Conservation (phyloP, 371 early-diverging fungal genomes). For the Actinomortierella wolfii region DNA sequence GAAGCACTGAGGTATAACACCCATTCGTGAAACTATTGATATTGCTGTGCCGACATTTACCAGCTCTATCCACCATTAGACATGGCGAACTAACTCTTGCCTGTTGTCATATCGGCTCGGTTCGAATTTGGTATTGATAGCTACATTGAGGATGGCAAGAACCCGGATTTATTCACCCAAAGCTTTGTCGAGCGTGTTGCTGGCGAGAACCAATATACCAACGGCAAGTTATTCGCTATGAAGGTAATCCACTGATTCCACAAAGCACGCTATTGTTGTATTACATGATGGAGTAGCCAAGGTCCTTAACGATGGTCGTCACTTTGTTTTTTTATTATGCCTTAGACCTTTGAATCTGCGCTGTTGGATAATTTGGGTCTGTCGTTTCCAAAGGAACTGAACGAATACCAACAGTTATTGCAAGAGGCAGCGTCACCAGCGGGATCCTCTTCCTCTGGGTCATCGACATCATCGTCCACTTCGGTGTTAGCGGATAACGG, state of each 20-base stretch:
- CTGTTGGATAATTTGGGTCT: conserved; percentile 30
- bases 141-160: conserved; percentile 69
- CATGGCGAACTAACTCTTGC: background rate
- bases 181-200: conserved; percentile 74
- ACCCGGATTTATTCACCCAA: conserved; percentile 77
- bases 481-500: too few species aligned
- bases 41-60: too few species aligned
- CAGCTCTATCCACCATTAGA: background rate
- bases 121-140: conserved; percentile 26
- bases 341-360: conserved; percentile 35
- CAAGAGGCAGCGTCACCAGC: conserved; percentile 1
- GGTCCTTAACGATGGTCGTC: too few species aligned
- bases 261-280: too few species aligned
- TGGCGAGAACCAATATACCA: conserved; percentile 80
- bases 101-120: background rate
- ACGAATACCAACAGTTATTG: conserved; percentile 15
- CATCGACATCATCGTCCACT: too few species aligned
- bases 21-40: too few species aligned
- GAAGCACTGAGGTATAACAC: conserved; percentile 68
- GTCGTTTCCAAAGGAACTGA: conserved; percentile 32
- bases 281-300: too few species aligned
- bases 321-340: background rate
- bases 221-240: conserved; percentile 75
- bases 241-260: conserved; percentile 46
- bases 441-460: too few species aligned